Evolutionary conservation across 495 filamentous ascomycete genomes (phyloP).

Genomic region (Penicillium macrosclerotiorum): DNA sequence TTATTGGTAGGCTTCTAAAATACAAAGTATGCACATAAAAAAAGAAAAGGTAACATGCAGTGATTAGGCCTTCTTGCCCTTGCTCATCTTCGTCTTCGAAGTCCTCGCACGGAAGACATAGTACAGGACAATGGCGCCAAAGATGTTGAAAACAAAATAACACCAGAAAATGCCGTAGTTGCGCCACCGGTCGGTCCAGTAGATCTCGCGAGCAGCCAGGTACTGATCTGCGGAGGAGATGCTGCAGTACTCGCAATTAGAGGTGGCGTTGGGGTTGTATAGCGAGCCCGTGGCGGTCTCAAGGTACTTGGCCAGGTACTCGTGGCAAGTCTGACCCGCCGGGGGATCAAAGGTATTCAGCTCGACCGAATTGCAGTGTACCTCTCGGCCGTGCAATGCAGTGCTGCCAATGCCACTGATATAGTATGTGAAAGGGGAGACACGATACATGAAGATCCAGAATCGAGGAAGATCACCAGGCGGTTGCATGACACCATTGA

Average conservation of each 20-base stretch:
- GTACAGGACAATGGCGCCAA: constrained; percentile 61
- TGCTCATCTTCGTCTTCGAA: constrained; percentile 15
- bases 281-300: constrained; percentile 48
- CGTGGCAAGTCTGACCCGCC: constrained; percentile 45
- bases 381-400: constrained; percentile 52
- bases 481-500: constrained; percentile 58
- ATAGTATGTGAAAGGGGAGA: constrained; percentile 66
- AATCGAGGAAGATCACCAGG: constrained; percentile 58
- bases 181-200: constrained; percentile 60
- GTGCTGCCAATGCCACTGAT: constrained; percentile 55
- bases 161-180: constrained; percentile 62
- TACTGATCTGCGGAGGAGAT: constrained; percentile 57
- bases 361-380: constrained; percentile 56
- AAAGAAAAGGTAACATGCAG: no score
- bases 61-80: constrained; percentile 7
- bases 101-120: constrained; percentile 59
- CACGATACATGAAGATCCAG: constrained; percentile 77
- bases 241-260: constrained; percentile 58
- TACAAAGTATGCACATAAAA: no score
- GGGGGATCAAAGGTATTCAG: constrained; percentile 52
- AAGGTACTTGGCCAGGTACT: constrained; percentile 55
- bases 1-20: no score
- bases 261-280: constrained; percentile 45
- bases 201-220: constrained; percentile 44
- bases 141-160: constrained; percentile 67